Conservation (phyloP, 1,139 yeast species). For the Blastobotrys malaysiensis region DNA sequence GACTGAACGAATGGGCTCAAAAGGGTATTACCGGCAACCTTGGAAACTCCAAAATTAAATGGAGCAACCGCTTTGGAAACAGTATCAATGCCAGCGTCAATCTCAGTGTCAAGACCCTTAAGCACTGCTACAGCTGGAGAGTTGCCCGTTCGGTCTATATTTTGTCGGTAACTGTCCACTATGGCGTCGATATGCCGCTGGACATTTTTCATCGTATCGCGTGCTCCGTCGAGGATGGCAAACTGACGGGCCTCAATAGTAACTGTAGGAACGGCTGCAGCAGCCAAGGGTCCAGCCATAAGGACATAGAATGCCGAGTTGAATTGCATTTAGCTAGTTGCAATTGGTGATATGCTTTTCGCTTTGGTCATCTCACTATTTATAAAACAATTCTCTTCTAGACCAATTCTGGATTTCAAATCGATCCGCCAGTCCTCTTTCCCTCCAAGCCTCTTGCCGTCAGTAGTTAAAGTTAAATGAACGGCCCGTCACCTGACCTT, state of each 20-base stretch:
- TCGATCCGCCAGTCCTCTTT: too few relatives aligned
- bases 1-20: slow-evolving; percentile 31
- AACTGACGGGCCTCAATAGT: neutral
- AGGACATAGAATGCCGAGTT: neutral
- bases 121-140: slow-evolving; percentile 20
- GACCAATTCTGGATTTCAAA: too few relatives aligned
- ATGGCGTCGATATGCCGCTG: neutral
- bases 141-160: neutral
- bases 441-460: too few relatives aligned
- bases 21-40: slow-evolving; percentile 21
- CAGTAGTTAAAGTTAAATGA: too few relatives aligned
- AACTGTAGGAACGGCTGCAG: neutral
- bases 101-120: slow-evolving; percentile 30
- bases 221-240: neutral
- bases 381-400: too few relatives aligned
- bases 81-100: slow-evolving; percentile 19
- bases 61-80: slow-evolving; percentile 23
- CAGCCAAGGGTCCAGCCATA: neutral
- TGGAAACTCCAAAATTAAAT: slow-evolving; percentile 22
- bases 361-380: neutral
- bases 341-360: too few relatives aligned
- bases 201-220: neutral
- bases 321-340: neutral
- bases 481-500: too few relatives aligned
- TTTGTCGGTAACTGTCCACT: neutral